These are phyloP conservation scores for sunflower (Helianthus annuus) DNA, from an alignment of 129 eudicot genomes.

Conservation along the genomic window DNA sequence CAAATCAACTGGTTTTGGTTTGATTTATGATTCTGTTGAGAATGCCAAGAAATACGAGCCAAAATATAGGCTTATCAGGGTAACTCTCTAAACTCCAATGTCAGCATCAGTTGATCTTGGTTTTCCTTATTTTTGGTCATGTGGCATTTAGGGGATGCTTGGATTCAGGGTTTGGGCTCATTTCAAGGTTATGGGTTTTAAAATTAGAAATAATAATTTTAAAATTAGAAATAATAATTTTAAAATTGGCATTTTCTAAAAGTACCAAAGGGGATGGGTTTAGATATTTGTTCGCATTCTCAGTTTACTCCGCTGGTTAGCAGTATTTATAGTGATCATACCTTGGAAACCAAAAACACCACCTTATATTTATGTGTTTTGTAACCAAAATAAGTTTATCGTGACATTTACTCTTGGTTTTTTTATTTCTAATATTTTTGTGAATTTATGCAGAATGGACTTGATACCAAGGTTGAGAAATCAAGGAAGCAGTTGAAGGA, in stretches of 20 bases:
- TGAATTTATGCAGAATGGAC: slow-evolving; percentile 33
- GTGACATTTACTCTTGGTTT: neutral
- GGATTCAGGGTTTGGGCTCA: neutral
- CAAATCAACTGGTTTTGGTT: slow-evolving; percentile 76
- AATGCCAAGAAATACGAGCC: slow-evolving; percentile 76
- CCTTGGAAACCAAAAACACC: neutral
- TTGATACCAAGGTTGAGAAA: slow-evolving; percentile 40
- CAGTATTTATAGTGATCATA: neutral
- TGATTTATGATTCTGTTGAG: slow-evolving; percentile 76
- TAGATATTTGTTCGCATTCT: neutral
- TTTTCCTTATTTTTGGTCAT: neutral
- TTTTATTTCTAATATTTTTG: neutral
- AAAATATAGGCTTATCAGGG: slow-evolving; percentile 76
- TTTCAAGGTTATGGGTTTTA: neutral
- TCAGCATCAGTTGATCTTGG: neutral
- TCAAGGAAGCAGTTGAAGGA: slow-evolving; percentile 48
- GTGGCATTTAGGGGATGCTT: neutral
- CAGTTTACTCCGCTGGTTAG: neutral
- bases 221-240: neutral
- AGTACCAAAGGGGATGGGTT: neutral
- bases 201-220: neutral
- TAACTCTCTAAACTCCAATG: slow-evolving; percentile 20
- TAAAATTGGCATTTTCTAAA: neutral
- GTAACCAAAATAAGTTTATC: neutral
- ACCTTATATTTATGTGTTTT: neutral